Evolutionary conservation across 192 early-diverging fungal genomes (phyloP).

Genomic region (Funneliformis mosseae): DNA sequence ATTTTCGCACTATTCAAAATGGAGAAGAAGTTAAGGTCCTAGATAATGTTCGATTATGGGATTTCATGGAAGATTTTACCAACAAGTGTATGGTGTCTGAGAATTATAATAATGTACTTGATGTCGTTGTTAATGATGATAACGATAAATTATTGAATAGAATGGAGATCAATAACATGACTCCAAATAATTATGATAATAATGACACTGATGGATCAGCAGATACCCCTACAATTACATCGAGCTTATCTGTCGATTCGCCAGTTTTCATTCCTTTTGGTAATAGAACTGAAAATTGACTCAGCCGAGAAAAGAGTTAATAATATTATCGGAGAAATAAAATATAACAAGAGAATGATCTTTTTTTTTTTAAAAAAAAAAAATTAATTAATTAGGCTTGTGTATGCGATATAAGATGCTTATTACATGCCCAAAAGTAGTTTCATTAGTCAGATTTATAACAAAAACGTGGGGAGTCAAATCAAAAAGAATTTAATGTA

Average conservation of each 20-base stretch:
- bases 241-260: neutral
- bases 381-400: neutral
- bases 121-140: neutral
- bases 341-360: neutral
- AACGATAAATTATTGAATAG: neutral
- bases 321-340: neutral
- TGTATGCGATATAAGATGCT: neutral
- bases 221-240: neutral
- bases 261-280: slow-evolving; percentile 11
- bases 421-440: neutral
- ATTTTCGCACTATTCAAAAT: slow-evolving; percentile 29
- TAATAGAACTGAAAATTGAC: neutral
- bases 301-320: neutral
- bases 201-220: neutral
- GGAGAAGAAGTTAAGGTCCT: slow-evolving; percentile 32
- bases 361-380: too few relatives aligned
- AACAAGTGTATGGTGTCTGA: neutral
- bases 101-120: neutral
- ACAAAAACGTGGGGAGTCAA: neutral
- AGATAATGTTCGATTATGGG: slow-evolving; percentile 31
- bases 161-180: too few relatives aligned
- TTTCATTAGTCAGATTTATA: neutral
- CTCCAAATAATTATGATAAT: neutral
- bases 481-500: too few relatives aligned
- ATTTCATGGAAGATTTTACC: slow-evolving; percentile 33